Conservation (phyloP, 1,284 basidiomycete genomes). For the Rhodotorula mucilaginosa region DNA sequence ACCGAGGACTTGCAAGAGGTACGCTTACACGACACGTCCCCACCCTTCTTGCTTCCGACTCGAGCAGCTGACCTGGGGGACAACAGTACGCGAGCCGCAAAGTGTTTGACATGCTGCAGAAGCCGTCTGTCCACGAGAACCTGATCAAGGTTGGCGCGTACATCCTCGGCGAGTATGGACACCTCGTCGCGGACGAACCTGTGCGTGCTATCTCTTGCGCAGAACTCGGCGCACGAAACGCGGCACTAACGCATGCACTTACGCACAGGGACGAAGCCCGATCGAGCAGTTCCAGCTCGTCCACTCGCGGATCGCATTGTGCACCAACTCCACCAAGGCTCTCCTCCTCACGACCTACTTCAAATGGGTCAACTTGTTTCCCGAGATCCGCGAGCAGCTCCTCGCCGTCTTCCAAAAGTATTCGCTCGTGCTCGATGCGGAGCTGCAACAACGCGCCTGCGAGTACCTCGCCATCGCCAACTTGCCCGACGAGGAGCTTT, state of each 20-base stretch:
- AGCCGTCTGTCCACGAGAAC: constrained; percentile 83
- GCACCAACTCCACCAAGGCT: constrained; percentile 85
- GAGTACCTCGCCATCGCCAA: constrained; percentile 86
- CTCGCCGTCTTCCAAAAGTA: constrained; percentile 96
- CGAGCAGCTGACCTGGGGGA: not conserved
- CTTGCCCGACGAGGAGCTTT: constrained; percentile 81
- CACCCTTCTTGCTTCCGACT: too few species aligned
- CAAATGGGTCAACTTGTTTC: constrained; percentile 99
- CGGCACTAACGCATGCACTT: too few species aligned
- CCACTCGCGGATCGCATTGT: constrained; percentile 93
- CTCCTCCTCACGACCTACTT: constrained; percentile 94
- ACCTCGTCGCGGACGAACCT: constrained; percentile 90
- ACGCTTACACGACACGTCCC: not conserved
- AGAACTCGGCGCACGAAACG: not conserved
- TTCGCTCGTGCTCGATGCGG: constrained; percentile 93
- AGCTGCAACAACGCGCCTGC: constrained; percentile 96
- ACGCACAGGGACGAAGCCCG: constrained; percentile 71
- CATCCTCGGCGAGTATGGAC: constrained; percentile 89
- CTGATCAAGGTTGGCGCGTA: constrained; percentile 97
- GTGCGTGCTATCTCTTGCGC: constrained; percentile 14
- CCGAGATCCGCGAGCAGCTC: constrained; percentile 93
- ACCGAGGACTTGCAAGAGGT: constrained; percentile 76
- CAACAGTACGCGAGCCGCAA: constrained; percentile 84
- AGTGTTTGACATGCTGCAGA: constrained; percentile 85
- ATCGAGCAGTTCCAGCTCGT: constrained; percentile 91